Conservation (phyloP, 805 yeast genomes). For the Candida xyloterini region DNA sequence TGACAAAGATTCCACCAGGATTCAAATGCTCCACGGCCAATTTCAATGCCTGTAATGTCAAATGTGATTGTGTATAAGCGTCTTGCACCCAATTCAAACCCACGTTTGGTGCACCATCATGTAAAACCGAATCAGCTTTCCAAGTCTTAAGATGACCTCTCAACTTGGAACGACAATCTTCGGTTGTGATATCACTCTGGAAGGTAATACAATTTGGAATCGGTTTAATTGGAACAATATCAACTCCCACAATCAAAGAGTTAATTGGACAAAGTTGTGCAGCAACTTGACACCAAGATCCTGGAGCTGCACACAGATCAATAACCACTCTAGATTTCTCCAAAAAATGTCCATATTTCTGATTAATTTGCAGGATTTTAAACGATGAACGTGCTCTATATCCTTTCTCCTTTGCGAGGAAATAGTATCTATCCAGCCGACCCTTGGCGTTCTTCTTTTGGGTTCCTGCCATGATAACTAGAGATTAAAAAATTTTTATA, state of each 20-base stretch:
- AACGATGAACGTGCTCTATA: slow-evolving; percentile 98
- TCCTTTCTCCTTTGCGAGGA: slow-evolving; percentile 95
- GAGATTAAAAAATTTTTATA: slow-evolving; percentile 2
- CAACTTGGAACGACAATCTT: slow-evolving; percentile 90
- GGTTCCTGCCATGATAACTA: slow-evolving; percentile 53
- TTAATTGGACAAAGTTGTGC: slow-evolving; percentile 88
- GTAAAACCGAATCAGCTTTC: slow-evolving; percentile 97
- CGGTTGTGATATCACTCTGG: slow-evolving; percentile 96
- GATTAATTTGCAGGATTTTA: slow-evolving; percentile 91
- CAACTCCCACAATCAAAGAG: slow-evolving; percentile 96
- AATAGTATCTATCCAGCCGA: slow-evolving; percentile 97
- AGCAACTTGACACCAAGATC: slow-evolving; percentile 99
- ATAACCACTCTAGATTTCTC: slow-evolving; percentile 94
- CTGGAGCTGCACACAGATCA: slow-evolving; percentile 99
- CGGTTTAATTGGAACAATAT: slow-evolving; percentile 96
- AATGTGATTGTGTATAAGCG: slow-evolving; percentile 96
- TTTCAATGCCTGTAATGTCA: slow-evolving; percentile 88
- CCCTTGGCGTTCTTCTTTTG: slow-evolving; percentile 97
- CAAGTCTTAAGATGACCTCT: slow-evolving; percentile 97
- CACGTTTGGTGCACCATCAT: slow-evolving; percentile 99
- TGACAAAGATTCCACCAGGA: slow-evolving; percentile 92
- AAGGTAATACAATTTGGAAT: slow-evolving; percentile 91
- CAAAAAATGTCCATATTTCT: slow-evolving; percentile 91
- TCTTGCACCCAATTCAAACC: slow-evolving; percentile 99
- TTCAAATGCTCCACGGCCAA: slow-evolving; percentile 90